Conservation (phyloP, 2,329 filamentous ascomycete genomes). For the Penicillium sp. region DNA sequence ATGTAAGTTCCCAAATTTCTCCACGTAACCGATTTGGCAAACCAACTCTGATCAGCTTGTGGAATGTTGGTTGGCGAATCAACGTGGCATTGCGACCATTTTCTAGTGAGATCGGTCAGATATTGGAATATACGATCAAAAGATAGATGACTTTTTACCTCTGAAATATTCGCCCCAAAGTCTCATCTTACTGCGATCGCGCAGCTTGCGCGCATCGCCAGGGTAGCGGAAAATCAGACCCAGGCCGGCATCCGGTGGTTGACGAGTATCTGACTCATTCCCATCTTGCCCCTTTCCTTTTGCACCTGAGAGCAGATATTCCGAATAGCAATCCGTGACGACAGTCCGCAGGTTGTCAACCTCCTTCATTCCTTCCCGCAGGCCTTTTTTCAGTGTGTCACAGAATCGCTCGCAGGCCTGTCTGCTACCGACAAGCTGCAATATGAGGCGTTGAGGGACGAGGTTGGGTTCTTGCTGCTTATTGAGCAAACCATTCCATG, state of each 20-base stretch:
- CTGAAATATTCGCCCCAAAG: slow-evolving; percentile 93
- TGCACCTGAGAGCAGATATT: slow-evolving; percentile 57
- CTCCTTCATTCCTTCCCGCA: slow-evolving; percentile 77
- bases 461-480: slow-evolving; percentile 51
- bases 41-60: slow-evolving; percentile 92
- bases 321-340: slow-evolving; percentile 78
- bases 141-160: slow-evolving; percentile 25
- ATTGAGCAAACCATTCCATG: slow-evolving; percentile 67
- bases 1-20: slow-evolving; percentile 92
- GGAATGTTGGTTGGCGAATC: slow-evolving; percentile 90
- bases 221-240: slow-evolving; percentile 91
- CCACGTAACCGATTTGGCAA: slow-evolving; percentile 85
- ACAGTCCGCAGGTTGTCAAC: slow-evolving; percentile 76
- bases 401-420: slow-evolving; percentile 91
- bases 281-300: slow-evolving; percentile 44
- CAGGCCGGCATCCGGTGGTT: slow-evolving; percentile 81
- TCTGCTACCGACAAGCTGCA: slow-evolving; percentile 81
- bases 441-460: slow-evolving; percentile 75
- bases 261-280: slow-evolving; percentile 38
- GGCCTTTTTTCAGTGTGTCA: slow-evolving; percentile 82
- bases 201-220: slow-evolving; percentile 83
- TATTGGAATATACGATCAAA: background rate
- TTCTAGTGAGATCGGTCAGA: slow-evolving; percentile 44
- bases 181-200: slow-evolving; percentile 93
- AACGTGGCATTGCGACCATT: slow-evolving; percentile 89